Evolutionary conservation across 2,329 filamentous ascomycete species (phyloP).

Genomic region (Dothiorella sarmentorum): DNA sequence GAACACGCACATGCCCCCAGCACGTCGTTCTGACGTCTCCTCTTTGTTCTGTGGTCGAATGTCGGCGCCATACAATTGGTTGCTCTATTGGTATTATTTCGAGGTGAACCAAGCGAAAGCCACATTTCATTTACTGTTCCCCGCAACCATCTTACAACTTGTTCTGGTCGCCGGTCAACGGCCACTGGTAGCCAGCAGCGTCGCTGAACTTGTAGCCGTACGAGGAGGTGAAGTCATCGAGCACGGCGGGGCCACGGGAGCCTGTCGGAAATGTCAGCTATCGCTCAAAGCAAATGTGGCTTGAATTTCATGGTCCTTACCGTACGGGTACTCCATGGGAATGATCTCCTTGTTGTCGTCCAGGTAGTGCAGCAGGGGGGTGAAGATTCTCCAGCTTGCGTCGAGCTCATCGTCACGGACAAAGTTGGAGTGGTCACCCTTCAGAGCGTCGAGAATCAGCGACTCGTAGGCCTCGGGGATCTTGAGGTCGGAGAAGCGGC

Average conservation of each 20-base stretch:
- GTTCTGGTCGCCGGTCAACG: constrained; percentile 71
- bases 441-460: constrained; percentile 92
- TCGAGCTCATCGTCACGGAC: constrained; percentile 68
- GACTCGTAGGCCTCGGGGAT: constrained; percentile 99
- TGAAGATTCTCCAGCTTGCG: constrained; percentile 98
- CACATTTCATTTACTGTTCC: background rate
- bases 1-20: background rate
- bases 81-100: constrained; percentile 17
- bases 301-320: constrained; percentile 59
- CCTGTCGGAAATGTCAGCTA: constrained; percentile 53
- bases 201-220: constrained; percentile 99
- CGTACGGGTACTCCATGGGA: constrained; percentile 99
- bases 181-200: constrained; percentile 86
- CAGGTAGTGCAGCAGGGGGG: constrained; percentile 92
- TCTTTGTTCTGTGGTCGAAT: background rate
- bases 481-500: constrained; percentile 98
- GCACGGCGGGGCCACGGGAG: constrained; percentile 89
- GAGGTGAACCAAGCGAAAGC: constrained; percentile 1
- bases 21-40: constrained; percentile 6
- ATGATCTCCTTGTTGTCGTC: constrained; percentile 99
- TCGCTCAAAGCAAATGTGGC: constrained; percentile 9
- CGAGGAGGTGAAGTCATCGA: constrained; percentile 96
- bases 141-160: constrained; percentile 62
- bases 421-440: constrained; percentile 99
- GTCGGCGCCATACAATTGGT: constrained; percentile 8